Conservation (phyloP, 768 basidiomycete genomes). For the Boletus reticulatus region DNA sequence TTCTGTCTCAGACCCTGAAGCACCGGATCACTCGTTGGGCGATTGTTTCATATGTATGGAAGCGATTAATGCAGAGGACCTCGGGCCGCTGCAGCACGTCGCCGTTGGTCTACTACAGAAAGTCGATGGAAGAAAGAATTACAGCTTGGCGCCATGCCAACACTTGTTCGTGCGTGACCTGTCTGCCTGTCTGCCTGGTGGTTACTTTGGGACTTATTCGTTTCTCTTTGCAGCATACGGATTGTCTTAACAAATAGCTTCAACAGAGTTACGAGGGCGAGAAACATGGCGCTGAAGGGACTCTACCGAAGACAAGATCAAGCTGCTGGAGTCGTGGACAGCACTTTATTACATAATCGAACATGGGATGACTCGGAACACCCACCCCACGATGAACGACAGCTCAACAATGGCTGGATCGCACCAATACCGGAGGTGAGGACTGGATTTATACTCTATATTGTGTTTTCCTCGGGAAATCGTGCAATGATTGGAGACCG, state of each 20-base stretch:
- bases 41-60: constrained; percentile 97
- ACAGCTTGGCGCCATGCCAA: constrained; percentile 86
- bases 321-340: too few relatives aligned
- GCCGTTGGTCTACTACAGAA: constrained; percentile 38
- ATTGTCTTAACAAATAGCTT: constrained; percentile 84
- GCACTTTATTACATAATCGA: too few relatives aligned
- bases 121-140: constrained; percentile 52
- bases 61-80: constrained; percentile 57
- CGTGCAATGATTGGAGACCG: too few relatives aligned
- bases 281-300: too few relatives aligned
- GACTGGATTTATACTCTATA: too few relatives aligned
- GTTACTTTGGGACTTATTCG: background rate
- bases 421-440: background rate
- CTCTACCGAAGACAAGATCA: too few relatives aligned
- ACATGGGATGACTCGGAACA: background rate
- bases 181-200: too few relatives aligned
- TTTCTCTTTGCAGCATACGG: constrained; percentile 60
- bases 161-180: constrained; percentile 72
- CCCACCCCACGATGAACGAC: background rate
- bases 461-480: too few relatives aligned
- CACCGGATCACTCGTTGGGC: constrained; percentile 72
- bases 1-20: constrained; percentile 61
- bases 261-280: too few relatives aligned
- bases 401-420: background rate
- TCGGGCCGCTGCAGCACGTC: constrained; percentile 34